These are phyloP conservation scores for Ophiostoma sp. DNA, from an alignment of 2,329 filamentous ascomycete species.

Conservation along the genomic window DNA sequence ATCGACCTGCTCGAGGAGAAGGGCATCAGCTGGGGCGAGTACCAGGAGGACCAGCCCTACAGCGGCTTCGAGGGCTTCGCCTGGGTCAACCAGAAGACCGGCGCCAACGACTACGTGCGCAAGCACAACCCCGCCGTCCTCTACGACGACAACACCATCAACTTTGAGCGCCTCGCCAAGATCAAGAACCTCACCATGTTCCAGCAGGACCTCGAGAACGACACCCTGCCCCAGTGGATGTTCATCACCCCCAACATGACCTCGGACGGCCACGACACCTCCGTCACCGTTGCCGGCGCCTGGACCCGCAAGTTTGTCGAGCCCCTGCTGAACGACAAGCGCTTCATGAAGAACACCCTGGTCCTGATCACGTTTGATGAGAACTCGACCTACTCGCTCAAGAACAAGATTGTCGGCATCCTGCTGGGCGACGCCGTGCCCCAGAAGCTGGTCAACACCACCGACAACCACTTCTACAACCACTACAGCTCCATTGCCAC, in stretches of 20 bases:
- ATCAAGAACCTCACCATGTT: slow-evolving; percentile 72
- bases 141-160: slow-evolving; percentile 59
- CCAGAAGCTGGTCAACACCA: slow-evolving; percentile 57
- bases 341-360: slow-evolving; percentile 71
- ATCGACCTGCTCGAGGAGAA: slow-evolving; percentile 63
- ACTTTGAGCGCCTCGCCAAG: slow-evolving; percentile 54
- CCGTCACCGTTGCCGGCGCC: slow-evolving; percentile 59
- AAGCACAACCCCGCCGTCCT: slow-evolving; percentile 70
- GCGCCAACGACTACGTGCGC: slow-evolving; percentile 70
- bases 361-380: slow-evolving; percentile 77
- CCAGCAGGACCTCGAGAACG: slow-evolving; percentile 56
- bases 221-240: slow-evolving; percentile 64
- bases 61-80: slow-evolving; percentile 62
- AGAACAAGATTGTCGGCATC: slow-evolving; percentile 65
- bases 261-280: slow-evolving; percentile 68
- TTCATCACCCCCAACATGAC: slow-evolving; percentile 73
- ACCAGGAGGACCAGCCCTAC: slow-evolving; percentile 74
- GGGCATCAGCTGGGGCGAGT: slow-evolving; percentile 62
- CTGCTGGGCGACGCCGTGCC: slow-evolving; percentile 72
- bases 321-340: slow-evolving; percentile 61
- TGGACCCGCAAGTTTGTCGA: slow-evolving; percentile 66
- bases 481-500: slow-evolving; percentile 67
- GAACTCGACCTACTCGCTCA: slow-evolving; percentile 60
- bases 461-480: slow-evolving; percentile 64
- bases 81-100: slow-evolving; percentile 60